These are phyloP conservation scores for Mortierella sp. DNA, from an alignment of 371 early-diverging fungal genomes.

Conservation along the genomic window DNA sequence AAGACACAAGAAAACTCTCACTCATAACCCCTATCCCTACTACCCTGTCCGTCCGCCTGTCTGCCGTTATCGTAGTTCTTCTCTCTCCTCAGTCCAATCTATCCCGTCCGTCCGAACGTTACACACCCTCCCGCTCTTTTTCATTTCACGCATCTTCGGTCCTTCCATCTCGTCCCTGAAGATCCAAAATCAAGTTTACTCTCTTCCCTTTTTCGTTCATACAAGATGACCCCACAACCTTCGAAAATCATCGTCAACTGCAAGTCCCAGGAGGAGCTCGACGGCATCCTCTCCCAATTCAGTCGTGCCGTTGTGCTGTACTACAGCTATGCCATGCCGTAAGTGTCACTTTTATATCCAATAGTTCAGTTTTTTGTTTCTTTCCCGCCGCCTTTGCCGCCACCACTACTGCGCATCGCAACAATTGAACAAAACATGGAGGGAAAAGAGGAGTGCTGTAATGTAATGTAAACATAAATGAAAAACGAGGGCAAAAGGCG, in stretches of 20 bases:
- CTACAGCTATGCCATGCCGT: conserved; percentile 57
- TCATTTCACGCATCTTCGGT: neutral
- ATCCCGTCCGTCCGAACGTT: conserved; percentile 3
- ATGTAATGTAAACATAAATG: neutral
- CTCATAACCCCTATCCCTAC: neutral
- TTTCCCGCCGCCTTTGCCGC: neutral
- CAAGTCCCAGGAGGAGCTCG: conserved; percentile 39
- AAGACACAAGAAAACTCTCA: neutral
- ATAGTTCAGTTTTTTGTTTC: neutral
- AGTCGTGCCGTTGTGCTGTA: conserved; percentile 38
- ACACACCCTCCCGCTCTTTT: neutral
- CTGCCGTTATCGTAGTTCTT: neutral
- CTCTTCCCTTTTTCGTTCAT: neutral
- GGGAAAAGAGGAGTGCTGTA: neutral
- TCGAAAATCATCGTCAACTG: conserved; percentile 36
- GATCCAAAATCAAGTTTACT: neutral
- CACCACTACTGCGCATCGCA: neutral
- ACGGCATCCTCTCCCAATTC: conserved; percentile 22
- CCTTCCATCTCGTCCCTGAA: neutral
- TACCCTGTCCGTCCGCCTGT: neutral
- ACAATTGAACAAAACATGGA: neutral
- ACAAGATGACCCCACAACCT: conserved; percentile 28
- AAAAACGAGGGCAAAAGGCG: neutral
- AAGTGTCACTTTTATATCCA: conserved; percentile 18
- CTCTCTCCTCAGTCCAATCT: neutral